These are phyloP conservation scores for Avena sativa DNA, from an alignment of 176 grass and related monocot genomes.

Conservation along the genomic window DNA sequence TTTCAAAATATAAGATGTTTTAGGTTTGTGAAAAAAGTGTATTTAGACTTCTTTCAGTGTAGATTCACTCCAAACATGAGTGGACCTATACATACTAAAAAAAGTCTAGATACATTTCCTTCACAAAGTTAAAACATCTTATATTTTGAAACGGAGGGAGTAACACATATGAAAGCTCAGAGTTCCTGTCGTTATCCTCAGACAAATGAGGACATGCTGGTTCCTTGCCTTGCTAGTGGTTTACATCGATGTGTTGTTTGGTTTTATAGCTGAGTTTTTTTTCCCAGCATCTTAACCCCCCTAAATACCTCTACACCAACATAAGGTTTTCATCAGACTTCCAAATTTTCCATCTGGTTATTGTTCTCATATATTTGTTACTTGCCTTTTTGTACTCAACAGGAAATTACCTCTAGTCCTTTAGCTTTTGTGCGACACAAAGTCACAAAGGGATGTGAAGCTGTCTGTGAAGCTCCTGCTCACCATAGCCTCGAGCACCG, in stretches of 20 bases:
- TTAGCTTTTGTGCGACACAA: neutral
- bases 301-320: neutral
- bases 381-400: neutral
- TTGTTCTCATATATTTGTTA: neutral
- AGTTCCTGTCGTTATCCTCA: too few species aligned
- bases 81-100: too few species aligned
- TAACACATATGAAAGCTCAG: neutral
- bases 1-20: too few species aligned
- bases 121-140: too few species aligned
- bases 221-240: neutral
- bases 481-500: neutral
- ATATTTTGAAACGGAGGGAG: too few species aligned
- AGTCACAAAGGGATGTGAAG: neutral
- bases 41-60: too few species aligned
- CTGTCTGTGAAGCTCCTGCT: neutral
- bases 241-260: neutral
- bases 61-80: too few species aligned
- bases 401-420: neutral
- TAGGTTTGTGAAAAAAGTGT: too few species aligned
- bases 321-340: neutral
- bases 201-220: neutral
- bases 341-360: neutral
- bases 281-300: too few species aligned
- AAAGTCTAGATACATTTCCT: too few species aligned
- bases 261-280: neutral